phyloP scores from a whole-genome alignment of 2,329 filamentous ascomycete species.

The Didymella pinodella region DNA sequence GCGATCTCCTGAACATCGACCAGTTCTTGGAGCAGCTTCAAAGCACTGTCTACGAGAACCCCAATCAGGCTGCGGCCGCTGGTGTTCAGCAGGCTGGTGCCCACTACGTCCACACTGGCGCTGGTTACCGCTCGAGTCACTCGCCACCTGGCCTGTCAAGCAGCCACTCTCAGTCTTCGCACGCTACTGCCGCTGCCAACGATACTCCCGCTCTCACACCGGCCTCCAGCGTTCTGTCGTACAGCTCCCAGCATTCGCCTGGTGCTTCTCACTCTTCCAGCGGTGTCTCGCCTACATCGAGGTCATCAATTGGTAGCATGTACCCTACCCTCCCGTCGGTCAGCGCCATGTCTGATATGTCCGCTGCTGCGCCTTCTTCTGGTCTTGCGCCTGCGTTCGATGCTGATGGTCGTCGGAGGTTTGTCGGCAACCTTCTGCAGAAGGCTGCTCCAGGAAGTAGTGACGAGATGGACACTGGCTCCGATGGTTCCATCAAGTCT shows the following conservation, averaged over 20 bases:
- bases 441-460: conserved; percentile 50
- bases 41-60: conserved; percentile 92
- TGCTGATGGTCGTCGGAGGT: conserved; percentile 66
- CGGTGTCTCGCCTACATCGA: conserved; percentile 71
- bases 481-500: conserved; percentile 46
- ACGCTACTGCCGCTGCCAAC: conserved; percentile 54
- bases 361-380: conserved; percentile 70
- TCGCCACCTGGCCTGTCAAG: conserved; percentile 59
- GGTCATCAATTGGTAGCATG: conserved; percentile 65
- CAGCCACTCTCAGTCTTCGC: conserved; percentile 60
- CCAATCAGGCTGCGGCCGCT: conserved; percentile 79
- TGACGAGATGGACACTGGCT: conserved; percentile 54
- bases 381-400: conserved; percentile 73
- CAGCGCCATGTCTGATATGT: conserved; percentile 68
- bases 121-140: conserved; percentile 64
- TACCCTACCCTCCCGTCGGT: conserved; percentile 80
- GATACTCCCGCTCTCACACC: conserved; percentile 81
- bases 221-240: conserved; percentile 77
- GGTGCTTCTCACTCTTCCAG: conserved; percentile 69
- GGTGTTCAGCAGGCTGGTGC: conserved; percentile 78
- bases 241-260: conserved; percentile 79
- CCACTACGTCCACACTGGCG: conserved; percentile 66
- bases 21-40: conserved; percentile 96
- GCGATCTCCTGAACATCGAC: conserved; percentile 91
- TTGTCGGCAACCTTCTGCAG: conserved; percentile 68